These are phyloP conservation scores for Annulohypoxylon maeteangense DNA, from an alignment of 495 filamentous ascomycete genomes.

Conservation along the genomic window DNA sequence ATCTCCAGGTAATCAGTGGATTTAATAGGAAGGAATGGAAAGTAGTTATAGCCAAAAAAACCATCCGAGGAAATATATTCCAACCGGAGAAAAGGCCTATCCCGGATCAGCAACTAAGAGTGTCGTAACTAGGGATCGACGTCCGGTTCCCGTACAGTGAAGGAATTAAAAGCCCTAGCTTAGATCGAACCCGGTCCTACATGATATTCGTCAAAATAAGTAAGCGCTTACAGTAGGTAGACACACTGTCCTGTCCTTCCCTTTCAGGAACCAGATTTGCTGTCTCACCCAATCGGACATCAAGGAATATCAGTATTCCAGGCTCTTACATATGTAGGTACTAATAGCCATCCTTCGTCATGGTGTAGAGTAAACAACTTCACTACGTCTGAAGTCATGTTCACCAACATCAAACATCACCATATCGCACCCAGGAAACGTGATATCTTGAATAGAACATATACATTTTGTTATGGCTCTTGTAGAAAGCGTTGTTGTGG, in stretches of 20 bases:
- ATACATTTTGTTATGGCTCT: slow-evolving; percentile 27
- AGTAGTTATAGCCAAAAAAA: not conserved
- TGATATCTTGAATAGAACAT: slow-evolving; percentile 14
- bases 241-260: slow-evolving; percentile 21
- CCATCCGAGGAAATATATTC: not conserved
- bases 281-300: slow-evolving; percentile 24
- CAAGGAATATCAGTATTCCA: not conserved
- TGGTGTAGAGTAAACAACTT: not conserved
- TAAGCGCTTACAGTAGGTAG: not conserved
- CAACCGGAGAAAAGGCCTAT: not conserved
- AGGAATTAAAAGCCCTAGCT: not conserved
- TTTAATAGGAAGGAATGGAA: not conserved
- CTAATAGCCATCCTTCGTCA: not conserved
- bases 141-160: not conserved
- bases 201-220: not conserved
- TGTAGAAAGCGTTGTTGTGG: slow-evolving; percentile 22
- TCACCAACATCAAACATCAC: not conserved
- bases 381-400: not conserved
- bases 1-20: not conserved
- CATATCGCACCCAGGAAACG: not conserved
- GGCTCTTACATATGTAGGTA: not conserved
- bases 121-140: not conserved
- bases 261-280: slow-evolving; percentile 20
- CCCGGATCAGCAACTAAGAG: not conserved
- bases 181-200: not conserved